Evolutionary conservation across 176 grass and related monocot genomes (phyloP).

Genomic region (Lolium multiflorum): DNA sequence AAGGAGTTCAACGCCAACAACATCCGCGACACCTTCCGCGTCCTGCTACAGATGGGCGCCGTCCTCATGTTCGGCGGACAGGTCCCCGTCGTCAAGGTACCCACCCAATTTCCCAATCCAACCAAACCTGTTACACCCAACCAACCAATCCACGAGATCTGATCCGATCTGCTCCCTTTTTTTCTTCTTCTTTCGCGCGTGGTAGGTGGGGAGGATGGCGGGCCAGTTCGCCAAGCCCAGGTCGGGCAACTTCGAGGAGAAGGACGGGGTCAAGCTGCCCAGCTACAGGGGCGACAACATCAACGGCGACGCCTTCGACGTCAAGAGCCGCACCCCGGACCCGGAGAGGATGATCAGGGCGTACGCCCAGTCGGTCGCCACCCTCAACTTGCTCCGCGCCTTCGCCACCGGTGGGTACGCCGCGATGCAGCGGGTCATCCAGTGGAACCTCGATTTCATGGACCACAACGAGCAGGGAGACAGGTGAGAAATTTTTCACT

Average conservation of each 20-base stretch:
- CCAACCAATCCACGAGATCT: constrained; percentile 45
- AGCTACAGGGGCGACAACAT: constrained; percentile 99
- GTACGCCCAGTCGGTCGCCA: constrained; percentile 79
- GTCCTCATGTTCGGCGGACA: constrained; percentile 99
- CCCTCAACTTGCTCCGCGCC: constrained; percentile 89
- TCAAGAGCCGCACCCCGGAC: constrained; percentile 80
- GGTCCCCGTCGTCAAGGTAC: constrained; percentile 92
- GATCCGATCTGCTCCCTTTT: constrained; percentile 36
- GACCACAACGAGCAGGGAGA: constrained; percentile 94
- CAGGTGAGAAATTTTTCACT: no score
- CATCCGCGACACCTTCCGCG: constrained; percentile 94
- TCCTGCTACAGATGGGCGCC: constrained; percentile 96
- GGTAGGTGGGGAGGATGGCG: constrained; percentile 90
- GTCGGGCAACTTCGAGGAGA: constrained; percentile 75
- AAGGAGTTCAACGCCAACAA: constrained; percentile 99
- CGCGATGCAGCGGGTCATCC: constrained; percentile 85
- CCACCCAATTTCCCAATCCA: not conserved
- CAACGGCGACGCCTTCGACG: constrained; percentile 74
- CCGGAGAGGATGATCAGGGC: constrained; percentile 91
- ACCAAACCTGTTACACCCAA: no score
- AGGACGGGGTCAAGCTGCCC: constrained; percentile 85
- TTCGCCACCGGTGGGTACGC: constrained; percentile 96
- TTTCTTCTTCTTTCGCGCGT: not conserved
- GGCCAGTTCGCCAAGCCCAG: constrained; percentile 97
- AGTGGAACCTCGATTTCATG: constrained; percentile 97